phyloP scores from a whole-genome alignment of 768 basidiomycete genomes.

The Kwoniella bestiolae region DNA sequence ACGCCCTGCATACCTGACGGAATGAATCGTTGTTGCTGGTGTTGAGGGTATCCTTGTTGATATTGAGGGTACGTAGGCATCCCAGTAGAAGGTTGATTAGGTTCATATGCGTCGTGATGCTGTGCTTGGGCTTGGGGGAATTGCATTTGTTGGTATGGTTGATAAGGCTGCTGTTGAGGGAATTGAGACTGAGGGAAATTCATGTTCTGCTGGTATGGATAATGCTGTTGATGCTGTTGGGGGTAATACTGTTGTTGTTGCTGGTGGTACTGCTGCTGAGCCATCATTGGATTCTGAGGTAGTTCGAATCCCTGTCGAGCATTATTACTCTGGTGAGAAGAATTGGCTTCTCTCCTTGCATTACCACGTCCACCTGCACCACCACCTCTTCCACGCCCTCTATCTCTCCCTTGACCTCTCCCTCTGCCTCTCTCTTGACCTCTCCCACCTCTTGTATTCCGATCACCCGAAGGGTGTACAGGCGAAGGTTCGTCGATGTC shows the following conservation, averaged over 20 bases:
- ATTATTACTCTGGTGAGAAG: background rate
- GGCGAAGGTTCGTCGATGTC: constrained; percentile 15
- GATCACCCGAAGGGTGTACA: constrained; percentile 10
- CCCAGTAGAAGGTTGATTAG: constrained; percentile 15
- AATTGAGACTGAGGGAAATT: background rate
- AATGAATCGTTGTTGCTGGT: background rate
- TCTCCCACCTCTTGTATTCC: constrained; percentile 17
- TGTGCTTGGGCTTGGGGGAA: background rate
- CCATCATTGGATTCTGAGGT: constrained; percentile 16
- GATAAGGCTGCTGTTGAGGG: constrained; percentile 11
- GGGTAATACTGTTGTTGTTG: constrained; percentile 14
- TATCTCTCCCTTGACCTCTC: constrained; percentile 25
- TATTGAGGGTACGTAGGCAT: constrained; percentile 14
- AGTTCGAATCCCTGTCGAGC: constrained; percentile 15
- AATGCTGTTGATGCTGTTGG: constrained; percentile 12
- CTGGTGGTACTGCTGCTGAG: constrained; percentile 10
- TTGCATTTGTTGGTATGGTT: constrained; percentile 7
- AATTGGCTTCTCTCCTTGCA: background rate
- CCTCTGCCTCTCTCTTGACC: constrained; percentile 30
- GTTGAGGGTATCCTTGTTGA: constrained; percentile 6
- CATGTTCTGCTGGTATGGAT: background rate
- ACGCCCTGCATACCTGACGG: constrained; percentile 3
- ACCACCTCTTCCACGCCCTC: constrained; percentile 16
- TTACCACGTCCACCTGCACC: constrained; percentile 1
- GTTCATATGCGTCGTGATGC: constrained; percentile 17